Evolutionary conservation across 192 early-diverging fungal genomes (phyloP).

Genomic region (Podochytrium sp.): DNA sequence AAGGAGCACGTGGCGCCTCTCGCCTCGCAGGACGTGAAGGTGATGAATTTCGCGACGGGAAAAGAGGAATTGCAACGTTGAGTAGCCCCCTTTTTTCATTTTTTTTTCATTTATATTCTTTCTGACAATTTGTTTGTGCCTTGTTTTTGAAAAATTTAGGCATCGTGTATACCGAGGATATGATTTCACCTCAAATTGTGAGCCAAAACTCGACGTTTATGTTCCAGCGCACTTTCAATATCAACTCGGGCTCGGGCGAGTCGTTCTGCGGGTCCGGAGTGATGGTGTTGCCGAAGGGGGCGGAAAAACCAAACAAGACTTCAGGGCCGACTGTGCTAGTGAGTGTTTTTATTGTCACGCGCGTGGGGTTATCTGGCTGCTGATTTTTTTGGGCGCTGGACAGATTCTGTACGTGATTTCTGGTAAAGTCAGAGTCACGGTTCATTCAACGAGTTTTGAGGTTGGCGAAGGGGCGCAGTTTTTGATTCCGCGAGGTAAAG

Average conservation of each 20-base stretch:
- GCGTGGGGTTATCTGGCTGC: background rate
- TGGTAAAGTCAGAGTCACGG: constrained; percentile 45
- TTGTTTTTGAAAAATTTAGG: background rate
- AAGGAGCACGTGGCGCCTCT: constrained; percentile 16
- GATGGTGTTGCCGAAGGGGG: constrained; percentile 55
- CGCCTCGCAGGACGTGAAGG: constrained; percentile 37
- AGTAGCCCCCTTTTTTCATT: no score
- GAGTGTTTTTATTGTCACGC: background rate
- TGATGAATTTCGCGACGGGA: constrained; percentile 39
- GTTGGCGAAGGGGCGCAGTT: constrained; percentile 46
- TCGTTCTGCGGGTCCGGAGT: constrained; percentile 54
- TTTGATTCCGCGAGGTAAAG: constrained; percentile 56
- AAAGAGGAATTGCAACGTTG: constrained; percentile 40
- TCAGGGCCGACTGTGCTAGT: constrained; percentile 52
- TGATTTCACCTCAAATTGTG: constrained; percentile 34
- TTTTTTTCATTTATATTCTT: no score
- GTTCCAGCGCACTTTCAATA: constrained; percentile 61
- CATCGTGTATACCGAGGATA: constrained; percentile 46
- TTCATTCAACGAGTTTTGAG: constrained; percentile 52
- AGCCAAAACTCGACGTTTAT: constrained; percentile 38
- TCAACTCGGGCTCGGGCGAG: no score
- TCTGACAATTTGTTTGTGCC: no score
- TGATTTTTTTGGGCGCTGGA: background rate
- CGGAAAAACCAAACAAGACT: constrained; percentile 55
- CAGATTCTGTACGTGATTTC: constrained; percentile 42